Base-by-base conservation (phyloP, 139 green algal genomes). In the Chlamydomonas incerta region DNA sequence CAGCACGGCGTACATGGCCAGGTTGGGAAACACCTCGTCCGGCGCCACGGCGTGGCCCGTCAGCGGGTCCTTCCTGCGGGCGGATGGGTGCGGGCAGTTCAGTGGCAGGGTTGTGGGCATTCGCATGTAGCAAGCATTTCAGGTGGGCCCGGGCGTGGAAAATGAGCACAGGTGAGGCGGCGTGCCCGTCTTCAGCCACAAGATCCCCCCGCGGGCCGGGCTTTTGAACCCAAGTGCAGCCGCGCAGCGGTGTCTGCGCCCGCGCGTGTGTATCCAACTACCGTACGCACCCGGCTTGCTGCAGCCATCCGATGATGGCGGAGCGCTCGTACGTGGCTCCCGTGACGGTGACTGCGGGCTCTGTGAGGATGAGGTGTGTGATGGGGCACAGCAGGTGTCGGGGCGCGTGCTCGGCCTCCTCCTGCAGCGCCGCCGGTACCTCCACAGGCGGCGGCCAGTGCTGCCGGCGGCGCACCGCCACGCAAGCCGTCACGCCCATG, bases 401-500 rank as follows among this genome's bases (percentile, higher is more conserved):
- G 14, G 83, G 88, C 50, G 52, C 73, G 18, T 65, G 66, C 35
- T 66, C 41, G 23, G 58, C 67, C 21, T 82, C 69, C 65, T 89
- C 83, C 29, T 70, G 63, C 29, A 70, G 63, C 13, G 74, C 67
- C 34, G 63, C 52, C 2, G 88, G 80, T 5, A 91, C 71, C 3
- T 23, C 3, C 31, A 91, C 67, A 2, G 88, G 80, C 41, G 88
- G 88, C 21, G 88, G 88, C 88, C 88, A 91, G 80, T 91, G 88
- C 34, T 89, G 71, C 1, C n/a, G 62, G 31, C 60, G 63, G 9
- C 41, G 31, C 28, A 41, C 24, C 41, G 3, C 10, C n/a, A 67
- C 29, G 33, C 8, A 24, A 0, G 63, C 63, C 17, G 28, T 52
- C 20, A 20, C 72, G 37, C 33, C 47, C 47, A 0, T 50, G 72